Evolutionary conservation across 345 rosid genomes (phyloP).

Genomic region (Cardamine resedifolia): DNA sequence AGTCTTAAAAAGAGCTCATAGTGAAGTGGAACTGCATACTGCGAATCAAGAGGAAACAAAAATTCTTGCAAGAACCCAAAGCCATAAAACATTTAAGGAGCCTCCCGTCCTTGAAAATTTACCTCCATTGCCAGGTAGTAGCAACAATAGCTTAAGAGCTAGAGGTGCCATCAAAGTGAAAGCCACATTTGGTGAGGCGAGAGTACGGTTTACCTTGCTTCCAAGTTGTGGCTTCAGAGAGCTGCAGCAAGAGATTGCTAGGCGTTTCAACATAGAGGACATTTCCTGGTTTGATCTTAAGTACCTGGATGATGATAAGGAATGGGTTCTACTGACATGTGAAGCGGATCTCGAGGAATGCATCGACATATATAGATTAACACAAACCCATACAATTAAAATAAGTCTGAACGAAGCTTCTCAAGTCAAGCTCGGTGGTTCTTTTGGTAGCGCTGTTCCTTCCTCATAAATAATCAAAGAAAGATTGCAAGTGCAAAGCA

Average conservation of each 20-base stretch:
- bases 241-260: conserved; percentile 58
- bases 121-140: conserved; percentile 38
- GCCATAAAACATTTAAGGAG: conserved; percentile 55
- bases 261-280: conserved; percentile 52
- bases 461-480: conserved; percentile 21
- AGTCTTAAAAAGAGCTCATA: conserved; percentile 50
- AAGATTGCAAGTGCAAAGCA: conserved; percentile 12
- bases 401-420: conserved; percentile 52
- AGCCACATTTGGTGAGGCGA: conserved; percentile 65
- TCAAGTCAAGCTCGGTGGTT: conserved; percentile 38
- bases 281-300: conserved; percentile 49
- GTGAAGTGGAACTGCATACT: conserved; percentile 49
- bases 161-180: conserved; percentile 50
- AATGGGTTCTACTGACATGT: conserved; percentile 75
- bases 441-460: conserved; percentile 34
- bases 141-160: conserved; percentile 23
- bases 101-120: conserved; percentile 41
- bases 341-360: conserved; percentile 89
- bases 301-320: conserved; percentile 67
- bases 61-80: conserved; percentile 53
- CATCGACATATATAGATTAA: conserved; percentile 56
- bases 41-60: conserved; percentile 51
- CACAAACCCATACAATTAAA: conserved; percentile 51
- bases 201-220: conserved; percentile 59
- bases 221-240: conserved; percentile 53